These are phyloP conservation scores for Thelonectria blattea DNA, from an alignment of 2,329 filamentous ascomycete genomes.

Conservation along the genomic window DNA sequence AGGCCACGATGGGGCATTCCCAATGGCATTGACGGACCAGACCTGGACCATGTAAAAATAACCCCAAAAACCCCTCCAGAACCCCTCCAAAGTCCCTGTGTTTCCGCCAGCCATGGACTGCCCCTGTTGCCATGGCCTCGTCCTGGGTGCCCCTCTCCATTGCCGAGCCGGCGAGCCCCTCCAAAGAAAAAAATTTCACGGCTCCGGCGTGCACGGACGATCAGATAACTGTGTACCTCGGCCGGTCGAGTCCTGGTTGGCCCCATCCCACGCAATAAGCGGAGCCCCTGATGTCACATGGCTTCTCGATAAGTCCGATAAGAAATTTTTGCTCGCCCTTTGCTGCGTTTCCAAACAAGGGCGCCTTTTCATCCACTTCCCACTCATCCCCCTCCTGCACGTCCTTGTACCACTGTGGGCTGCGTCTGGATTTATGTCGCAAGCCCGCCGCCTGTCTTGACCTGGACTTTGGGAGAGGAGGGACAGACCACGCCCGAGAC, in stretches of 20 bases:
- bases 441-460: constrained; percentile 20
- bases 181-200: constrained; percentile 4
- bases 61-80: background rate
- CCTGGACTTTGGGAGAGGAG: constrained; percentile 6
- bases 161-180: constrained; percentile 6
- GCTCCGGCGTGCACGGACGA: constrained; percentile 30
- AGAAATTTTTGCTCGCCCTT: constrained; percentile 34
- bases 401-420: constrained; percentile 5
- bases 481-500: constrained; percentile 5
- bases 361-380: constrained; percentile 14
- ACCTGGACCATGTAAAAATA: background rate
- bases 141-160: constrained; percentile 16
- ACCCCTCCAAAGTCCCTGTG: constrained; percentile 14
- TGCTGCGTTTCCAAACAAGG: constrained; percentile 17
- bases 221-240: constrained; percentile 30
- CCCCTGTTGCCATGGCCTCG: background rate
- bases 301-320: constrained; percentile 25
- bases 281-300: constrained; percentile 37
- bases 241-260: constrained; percentile 20
- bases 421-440: constrained; percentile 21
- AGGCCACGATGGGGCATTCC: background rate
- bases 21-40: constrained; percentile 2
- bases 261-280: background rate
- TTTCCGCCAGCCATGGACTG: background rate
- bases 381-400: constrained; percentile 5